phyloP scores from a whole-genome alignment of 805 yeast genomes.

The Metschnikowia anglica region DNA sequence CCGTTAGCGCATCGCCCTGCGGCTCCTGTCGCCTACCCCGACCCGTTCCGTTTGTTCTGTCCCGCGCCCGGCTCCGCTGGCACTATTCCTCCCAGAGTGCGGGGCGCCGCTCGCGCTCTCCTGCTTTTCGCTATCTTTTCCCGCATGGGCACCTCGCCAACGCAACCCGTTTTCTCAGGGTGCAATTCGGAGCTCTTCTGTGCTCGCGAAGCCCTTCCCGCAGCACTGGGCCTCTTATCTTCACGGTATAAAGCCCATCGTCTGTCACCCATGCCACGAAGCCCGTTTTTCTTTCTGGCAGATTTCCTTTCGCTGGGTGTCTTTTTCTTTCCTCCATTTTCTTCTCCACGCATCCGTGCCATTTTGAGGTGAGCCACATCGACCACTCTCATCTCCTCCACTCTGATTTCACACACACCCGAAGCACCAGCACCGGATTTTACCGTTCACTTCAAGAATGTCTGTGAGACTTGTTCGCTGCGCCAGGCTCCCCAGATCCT shows the following conservation, averaged over 20 bases:
- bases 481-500: conserved; percentile 3
- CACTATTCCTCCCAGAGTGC: too few species aligned
- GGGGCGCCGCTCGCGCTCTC: conserved; percentile 8
- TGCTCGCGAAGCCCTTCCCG: conserved; percentile 18
- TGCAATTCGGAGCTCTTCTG: conserved; percentile 1
- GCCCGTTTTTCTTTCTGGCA: too few species aligned
- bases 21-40: conserved; percentile 4
- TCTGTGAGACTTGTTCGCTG: conserved; percentile 6
- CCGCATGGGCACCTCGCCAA: conserved; percentile 13
- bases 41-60: conserved; percentile 1
- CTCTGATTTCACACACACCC: too few species aligned
- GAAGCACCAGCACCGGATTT: too few species aligned
- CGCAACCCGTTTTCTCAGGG: conserved; percentile 10
- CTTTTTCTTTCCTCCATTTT: too few species aligned
- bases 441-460: neutral
- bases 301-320: too few species aligned
- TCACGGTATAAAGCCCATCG: conserved; percentile 6
- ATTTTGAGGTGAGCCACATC: too few species aligned
- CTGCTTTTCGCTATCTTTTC: conserved; percentile 6
- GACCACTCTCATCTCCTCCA: too few species aligned
- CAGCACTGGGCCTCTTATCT: conserved; percentile 1
- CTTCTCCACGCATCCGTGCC: too few species aligned
- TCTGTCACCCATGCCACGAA: neutral
- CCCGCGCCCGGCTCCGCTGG: too few species aligned
- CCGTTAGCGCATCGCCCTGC: neutral